These are phyloP conservation scores for Ploettnerulaceae sp. DNA, from an alignment of 2,329 filamentous ascomycete genomes.

Conservation along the genomic window DNA sequence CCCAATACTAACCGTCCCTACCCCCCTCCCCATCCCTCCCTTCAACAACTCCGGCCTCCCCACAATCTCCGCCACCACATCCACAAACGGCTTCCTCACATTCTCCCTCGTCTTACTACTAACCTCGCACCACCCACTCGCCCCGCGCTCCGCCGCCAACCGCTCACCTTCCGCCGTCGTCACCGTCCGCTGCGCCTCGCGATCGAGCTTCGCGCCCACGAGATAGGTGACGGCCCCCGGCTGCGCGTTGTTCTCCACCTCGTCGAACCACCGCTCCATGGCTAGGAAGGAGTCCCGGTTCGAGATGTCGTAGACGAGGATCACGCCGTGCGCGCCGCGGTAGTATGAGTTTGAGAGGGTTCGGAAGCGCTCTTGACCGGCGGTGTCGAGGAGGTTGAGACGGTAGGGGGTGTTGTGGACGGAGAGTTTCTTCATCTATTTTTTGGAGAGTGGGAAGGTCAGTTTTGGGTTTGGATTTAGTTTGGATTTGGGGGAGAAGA, in stretches of 20 bases:
- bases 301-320: conserved; percentile 89
- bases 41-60: conserved; percentile 41
- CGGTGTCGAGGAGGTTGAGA: conserved; percentile 68
- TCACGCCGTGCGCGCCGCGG: conserved; percentile 89
- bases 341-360: conserved; percentile 94
- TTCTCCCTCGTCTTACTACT: conserved; percentile 51
- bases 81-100: conserved; percentile 46
- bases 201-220: conserved; percentile 50
- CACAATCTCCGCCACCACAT: conserved; percentile 47
- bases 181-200: conserved; percentile 41
- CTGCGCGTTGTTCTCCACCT: conserved; percentile 46
- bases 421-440: conserved; percentile 47
- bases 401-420: conserved; percentile 48
- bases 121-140: conserved; percentile 48
- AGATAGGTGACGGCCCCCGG: conserved; percentile 46
- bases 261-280: conserved; percentile 51
- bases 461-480: not conserved
- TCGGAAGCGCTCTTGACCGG: conserved; percentile 92
- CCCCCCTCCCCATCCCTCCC: conserved; percentile 16
- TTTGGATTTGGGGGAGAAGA: not conserved
- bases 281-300: conserved; percentile 50
- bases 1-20: conserved; percentile 27
- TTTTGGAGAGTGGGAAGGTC: not conserved
- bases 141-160: conserved; percentile 42
- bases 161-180: conserved; percentile 43